These are phyloP conservation scores for Venturiaceae sp. DNA, from an alignment of 2,329 filamentous ascomycete species.

Conservation along the genomic window DNA sequence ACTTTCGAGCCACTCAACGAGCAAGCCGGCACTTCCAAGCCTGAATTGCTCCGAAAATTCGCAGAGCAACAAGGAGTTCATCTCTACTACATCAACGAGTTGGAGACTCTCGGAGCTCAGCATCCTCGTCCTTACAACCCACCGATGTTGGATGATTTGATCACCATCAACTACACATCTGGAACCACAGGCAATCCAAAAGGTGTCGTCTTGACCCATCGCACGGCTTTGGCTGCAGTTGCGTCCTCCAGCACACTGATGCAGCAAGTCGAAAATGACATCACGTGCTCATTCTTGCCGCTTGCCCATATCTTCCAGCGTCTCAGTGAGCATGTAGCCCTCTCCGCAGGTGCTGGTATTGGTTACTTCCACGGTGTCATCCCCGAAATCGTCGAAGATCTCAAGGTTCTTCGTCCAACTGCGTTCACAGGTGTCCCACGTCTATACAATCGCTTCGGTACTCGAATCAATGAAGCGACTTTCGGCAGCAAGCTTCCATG, in stretches of 20 bases:
- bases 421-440: slow-evolving; percentile 82
- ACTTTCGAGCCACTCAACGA: slow-evolving; percentile 58
- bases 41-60: slow-evolving; percentile 63
- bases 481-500: slow-evolving; percentile 63
- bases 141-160: slow-evolving; percentile 62
- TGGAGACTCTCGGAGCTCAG: slow-evolving; percentile 69
- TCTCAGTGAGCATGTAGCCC: slow-evolving; percentile 64
- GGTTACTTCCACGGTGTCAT: slow-evolving; percentile 96
- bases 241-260: slow-evolving; percentile 21
- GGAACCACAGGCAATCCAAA: slow-evolving; percentile 29
- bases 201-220: slow-evolving; percentile 25
- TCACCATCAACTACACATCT: slow-evolving; percentile 70
- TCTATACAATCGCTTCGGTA: slow-evolving; percentile 82
- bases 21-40: slow-evolving; percentile 65
- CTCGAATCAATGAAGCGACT: slow-evolving; percentile 69
- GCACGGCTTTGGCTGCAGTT: slow-evolving; percentile 35
- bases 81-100: slow-evolving; percentile 69
- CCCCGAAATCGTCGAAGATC: slow-evolving; percentile 73
- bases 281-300: slow-evolving; percentile 79
- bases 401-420: slow-evolving; percentile 78
- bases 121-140: slow-evolving; percentile 61
- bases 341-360: slow-evolving; percentile 63
- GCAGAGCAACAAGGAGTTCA: slow-evolving; percentile 65
- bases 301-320: slow-evolving; percentile 91
- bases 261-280: slow-evolving; percentile 47